Base-by-base conservation (phyloP, 2,329 filamentous ascomycete species). In the Catunica adiposa region DNA sequence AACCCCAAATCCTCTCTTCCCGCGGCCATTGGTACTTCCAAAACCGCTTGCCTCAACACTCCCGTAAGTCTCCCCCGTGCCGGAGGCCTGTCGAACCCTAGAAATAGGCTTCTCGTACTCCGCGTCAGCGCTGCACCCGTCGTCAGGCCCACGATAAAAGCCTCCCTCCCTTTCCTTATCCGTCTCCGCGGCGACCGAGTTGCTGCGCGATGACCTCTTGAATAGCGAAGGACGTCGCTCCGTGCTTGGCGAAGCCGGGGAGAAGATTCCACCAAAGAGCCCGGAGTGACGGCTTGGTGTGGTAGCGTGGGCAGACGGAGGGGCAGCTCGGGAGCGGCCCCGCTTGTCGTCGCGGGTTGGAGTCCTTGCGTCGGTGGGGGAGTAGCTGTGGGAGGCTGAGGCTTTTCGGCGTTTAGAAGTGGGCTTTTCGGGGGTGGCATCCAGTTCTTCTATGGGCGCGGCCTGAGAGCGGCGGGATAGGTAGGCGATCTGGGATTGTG, bases 71-170 rank as follows among this genome's bases (percentile, higher is more conserved):
- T 52, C 40, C 56, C 56, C 56, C 26, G 29, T 11, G 29, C 31
- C 8, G 56, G 56, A 7, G 56, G 56, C 15, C 52, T 47, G 38
- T 58, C 56, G 56, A 58, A 58, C 7, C 52, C 56, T 25, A 58
- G 38, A 25, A 58, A 55, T 20, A 58, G 47, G 37, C 56, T 58
- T 52, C 56, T 58, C 53, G 23, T 47, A 53, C 56, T 58, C 56
- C 52, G 46, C 20, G 40, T 53, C 26, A n/a, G n/a, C n/a, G n/a
- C n/a, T n/a, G n/a, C n/a, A n/a, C n/a, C n/a, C n/a, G n/a, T n/a
- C n/a, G n/a, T n/a, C n/a, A n/a, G n/a, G n/a, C 40, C 20, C 40
- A 8, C 40, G n/a, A 17, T n/a, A n/a, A n/a, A n/a, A 7, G 15
- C 20, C 40, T 3, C 40, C 40, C 11, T 22, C 26, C 37, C 15